phyloP scores from a whole-genome alignment of 1,284 basidiomycete species.

The Boletellus deceptivus region DNA sequence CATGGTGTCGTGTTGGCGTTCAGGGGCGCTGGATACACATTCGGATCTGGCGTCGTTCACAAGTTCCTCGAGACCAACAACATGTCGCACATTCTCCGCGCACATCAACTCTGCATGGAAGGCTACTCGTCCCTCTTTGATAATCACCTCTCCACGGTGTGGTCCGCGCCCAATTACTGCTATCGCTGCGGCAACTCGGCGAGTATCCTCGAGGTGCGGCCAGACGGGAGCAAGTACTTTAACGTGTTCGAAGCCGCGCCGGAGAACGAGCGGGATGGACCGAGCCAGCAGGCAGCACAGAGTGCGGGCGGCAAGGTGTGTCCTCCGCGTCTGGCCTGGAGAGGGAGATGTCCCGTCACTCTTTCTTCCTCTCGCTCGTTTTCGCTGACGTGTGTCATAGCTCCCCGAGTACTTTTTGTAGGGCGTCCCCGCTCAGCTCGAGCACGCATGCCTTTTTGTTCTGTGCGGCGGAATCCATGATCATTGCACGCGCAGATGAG shows the following conservation, averaged over 20 bases:
- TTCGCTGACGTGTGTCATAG: slow-evolving; percentile 34
- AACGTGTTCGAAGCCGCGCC: slow-evolving; percentile 99
- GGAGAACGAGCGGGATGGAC: slow-evolving; percentile 91
- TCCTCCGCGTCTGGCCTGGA: not conserved
- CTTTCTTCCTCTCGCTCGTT: not conserved
- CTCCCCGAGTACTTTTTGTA: slow-evolving; percentile 73
- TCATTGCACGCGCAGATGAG: slow-evolving; percentile 1
- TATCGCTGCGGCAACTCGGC: slow-evolving; percentile 98
- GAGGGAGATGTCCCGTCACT: not conserved
- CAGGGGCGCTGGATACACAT: slow-evolving; percentile 98
- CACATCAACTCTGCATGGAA: slow-evolving; percentile 99
- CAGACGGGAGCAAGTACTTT: slow-evolving; percentile 88
- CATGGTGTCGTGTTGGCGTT: not conserved
- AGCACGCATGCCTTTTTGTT: not conserved
- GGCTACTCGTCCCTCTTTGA: slow-evolving; percentile 95
- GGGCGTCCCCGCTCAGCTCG: slow-evolving; percentile 4
- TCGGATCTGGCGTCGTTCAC: slow-evolving; percentile 97
- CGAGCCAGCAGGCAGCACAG: slow-evolving; percentile 68
- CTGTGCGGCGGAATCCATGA: slow-evolving; percentile 6
- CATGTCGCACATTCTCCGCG: slow-evolving; percentile 97
- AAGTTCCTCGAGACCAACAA: slow-evolving; percentile 94
- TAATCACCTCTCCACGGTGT: slow-evolving; percentile 94
- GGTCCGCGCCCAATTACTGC: slow-evolving; percentile 99
- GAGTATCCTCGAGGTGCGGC: slow-evolving; percentile 94
- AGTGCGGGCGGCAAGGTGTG: slow-evolving; percentile 66